Evolutionary conservation across 306 rosid genomes (phyloP), one percentile per base, ranked within the genome.

Genomic region (Lathyrus aphaca): DNA sequence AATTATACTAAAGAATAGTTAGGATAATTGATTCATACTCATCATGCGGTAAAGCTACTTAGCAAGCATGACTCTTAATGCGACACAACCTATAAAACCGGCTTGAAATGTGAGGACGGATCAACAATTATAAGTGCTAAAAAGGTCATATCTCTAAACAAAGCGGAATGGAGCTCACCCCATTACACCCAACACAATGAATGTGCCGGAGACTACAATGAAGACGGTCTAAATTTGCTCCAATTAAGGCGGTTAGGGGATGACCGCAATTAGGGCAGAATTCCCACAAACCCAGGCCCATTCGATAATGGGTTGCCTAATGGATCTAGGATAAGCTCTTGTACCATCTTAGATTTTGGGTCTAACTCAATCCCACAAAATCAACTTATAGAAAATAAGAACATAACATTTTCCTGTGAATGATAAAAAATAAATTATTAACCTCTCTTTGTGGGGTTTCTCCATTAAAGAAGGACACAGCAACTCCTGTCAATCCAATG

Each of bases 391-490:
- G 43, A 71, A 78, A 57, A 42, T 23, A 66, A 53, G 25, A 60
- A 69, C 19, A 70, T 55, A 51, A 27, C 46, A 65, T 63, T 69
- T 38, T 8, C 56, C 39, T 10, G 53, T 51, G 62, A 71, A 72
- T 59, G 58, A 68, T 66, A 21, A 32, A 62, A 74, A 58, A 32
- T 40, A 39, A 44, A 53, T 19, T 54, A 75, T 62, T 43, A 66
- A 95, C 97, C 91, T 95, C 96, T 91, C 97, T 83, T 79, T 91
- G 30, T 29, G 96, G 96, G 69, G 83, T 67, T 76, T 87, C 97
- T 60, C 87, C 95, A 4, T 67, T 82, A 43, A 88, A 91, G 54
- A 81, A 82, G 56, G 96, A 86, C 74, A 77, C 43, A 10, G 75
- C 92, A 49, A 72, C 87, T 77, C 99, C 99, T 8, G 91, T 86